A percentile compares a stretch with the other conserved stretches of the same genome.
phyloP scores from a whole-genome alignment of 2,329 filamentous ascomycete genomes.

The Neocatenulostroma microsporum region DNA sequence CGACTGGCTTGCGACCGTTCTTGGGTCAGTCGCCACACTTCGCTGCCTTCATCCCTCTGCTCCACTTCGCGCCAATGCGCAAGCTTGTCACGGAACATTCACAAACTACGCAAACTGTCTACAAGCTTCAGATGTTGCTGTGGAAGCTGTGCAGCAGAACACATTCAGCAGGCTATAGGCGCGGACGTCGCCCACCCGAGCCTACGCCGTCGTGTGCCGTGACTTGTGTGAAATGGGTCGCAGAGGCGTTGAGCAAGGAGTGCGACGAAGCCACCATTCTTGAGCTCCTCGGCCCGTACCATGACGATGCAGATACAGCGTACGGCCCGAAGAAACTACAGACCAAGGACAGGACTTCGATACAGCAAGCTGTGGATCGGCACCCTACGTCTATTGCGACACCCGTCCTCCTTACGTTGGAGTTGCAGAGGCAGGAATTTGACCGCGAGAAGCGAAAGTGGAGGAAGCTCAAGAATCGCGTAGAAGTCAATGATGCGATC shows the following conservation, averaged over 20 bases:
- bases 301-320: too few relatives aligned
- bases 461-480: slow-evolving; percentile 49
- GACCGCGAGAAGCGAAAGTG: slow-evolving; percentile 48
- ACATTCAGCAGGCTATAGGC: slow-evolving; percentile 13
- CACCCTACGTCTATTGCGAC: slow-evolving; percentile 19
- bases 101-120: slow-evolving; percentile 2
- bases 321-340: slow-evolving; percentile 15
- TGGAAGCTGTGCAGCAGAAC: slow-evolving; percentile 23
- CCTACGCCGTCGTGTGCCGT: slow-evolving; percentile 16
- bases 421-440: slow-evolving; percentile 51
- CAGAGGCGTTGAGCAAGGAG: slow-evolving; percentile 11
- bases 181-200: slow-evolving; percentile 6
- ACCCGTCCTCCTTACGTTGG: slow-evolving; percentile 36
- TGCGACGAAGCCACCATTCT: slow-evolving; percentile 11
- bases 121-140: slow-evolving; percentile 18
- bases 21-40: slow-evolving; percentile 26
- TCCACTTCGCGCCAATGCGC: slow-evolving; percentile 53
- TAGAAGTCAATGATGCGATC: slow-evolving; percentile 50
- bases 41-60: slow-evolving; percentile 50
- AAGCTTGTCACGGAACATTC: slow-evolving; percentile 41
- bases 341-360: slow-evolving; percentile 26
- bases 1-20: slow-evolving; percentile 51
- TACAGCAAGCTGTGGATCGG: slow-evolving; percentile 37
- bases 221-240: slow-evolving; percentile 16
- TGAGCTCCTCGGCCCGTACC: slow-evolving; percentile 22